A percentile compares a stretch with the other conserved stretches of the same genome.
Evolutionary conservation across 164 flowering plant species (phyloP).

Genomic region (Kalanchoe fedtschenkoi): DNA sequence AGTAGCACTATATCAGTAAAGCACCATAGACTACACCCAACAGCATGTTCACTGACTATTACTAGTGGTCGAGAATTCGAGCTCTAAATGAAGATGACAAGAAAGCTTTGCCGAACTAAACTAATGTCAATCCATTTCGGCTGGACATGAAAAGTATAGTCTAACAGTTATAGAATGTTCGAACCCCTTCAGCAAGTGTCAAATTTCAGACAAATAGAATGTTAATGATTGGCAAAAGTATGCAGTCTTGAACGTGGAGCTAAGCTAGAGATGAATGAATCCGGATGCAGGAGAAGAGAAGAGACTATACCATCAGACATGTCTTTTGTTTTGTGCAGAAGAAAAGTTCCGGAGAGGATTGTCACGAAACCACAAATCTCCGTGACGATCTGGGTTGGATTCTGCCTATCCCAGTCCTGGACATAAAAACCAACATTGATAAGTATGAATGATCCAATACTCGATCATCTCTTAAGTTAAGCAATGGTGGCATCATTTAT

Average conservation of each 20-base stretch:
- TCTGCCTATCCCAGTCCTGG: conserved; percentile 53
- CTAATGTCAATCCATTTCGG: no score
- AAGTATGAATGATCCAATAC: neutral
- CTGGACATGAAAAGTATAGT: no score
- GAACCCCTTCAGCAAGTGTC: no score
- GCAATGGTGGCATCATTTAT: neutral
- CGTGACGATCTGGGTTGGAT: conserved; percentile 46
- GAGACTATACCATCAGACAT: conserved; percentile 33
- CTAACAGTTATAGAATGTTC: no score
- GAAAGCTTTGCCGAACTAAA: no score
- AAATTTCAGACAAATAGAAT: no score
- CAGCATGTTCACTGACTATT: no score
- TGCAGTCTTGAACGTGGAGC: neutral
- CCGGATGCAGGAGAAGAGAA: neutral
- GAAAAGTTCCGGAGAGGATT: conserved; percentile 55
- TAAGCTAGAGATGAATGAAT: neutral
- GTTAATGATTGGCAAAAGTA: neutral
- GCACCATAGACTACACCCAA: no score
- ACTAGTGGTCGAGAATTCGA: no score
- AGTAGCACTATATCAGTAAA: neutral
- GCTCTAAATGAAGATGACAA: no score
- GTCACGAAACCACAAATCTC: conserved; percentile 63
- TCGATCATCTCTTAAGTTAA: neutral
- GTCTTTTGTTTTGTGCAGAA: conserved; percentile 54
- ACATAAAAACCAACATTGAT: neutral